A percentile compares a stretch with the other conserved stretches of the same genome.
phyloP scores from a whole-genome alignment of 495 filamentous ascomycete genomes.

The Aspergillus kassunensis region DNA sequence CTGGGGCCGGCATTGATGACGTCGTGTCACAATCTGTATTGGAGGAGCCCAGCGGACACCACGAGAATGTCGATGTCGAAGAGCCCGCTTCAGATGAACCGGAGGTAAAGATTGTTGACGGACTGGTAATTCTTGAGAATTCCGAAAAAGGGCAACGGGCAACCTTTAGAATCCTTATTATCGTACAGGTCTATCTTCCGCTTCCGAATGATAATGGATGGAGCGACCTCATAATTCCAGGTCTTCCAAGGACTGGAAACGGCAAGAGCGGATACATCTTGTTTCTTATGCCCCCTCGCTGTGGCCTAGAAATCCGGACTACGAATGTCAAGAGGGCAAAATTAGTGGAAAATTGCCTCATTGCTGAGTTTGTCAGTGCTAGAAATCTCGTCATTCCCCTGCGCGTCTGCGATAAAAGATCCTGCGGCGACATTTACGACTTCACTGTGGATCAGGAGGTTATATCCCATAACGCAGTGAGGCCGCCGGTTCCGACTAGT shows the following conservation, averaged over 20 bases:
- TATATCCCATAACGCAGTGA: slow-evolving; percentile 7
- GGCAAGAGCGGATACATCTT: slow-evolving; percentile 28
- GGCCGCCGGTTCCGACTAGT: neutral
- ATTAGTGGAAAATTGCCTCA: slow-evolving; percentile 30
- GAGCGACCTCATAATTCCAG: slow-evolving; percentile 28
- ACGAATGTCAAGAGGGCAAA: slow-evolving; percentile 24
- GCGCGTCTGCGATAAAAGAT: slow-evolving; percentile 25
- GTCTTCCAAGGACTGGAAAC: slow-evolving; percentile 24
- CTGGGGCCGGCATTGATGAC: neutral
- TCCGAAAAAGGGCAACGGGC: slow-evolving; percentile 10
- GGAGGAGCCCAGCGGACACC: neutral
- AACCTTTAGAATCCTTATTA: slow-evolving; percentile 23
- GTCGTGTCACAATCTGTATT: neutral
- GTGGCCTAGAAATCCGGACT: slow-evolving; percentile 35
- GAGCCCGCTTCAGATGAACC: slow-evolving; percentile 9
- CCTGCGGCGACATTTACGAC: slow-evolving; percentile 30
- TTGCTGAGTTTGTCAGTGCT: slow-evolving; percentile 27
- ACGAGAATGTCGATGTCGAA: neutral
- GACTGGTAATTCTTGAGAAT: slow-evolving; percentile 21
- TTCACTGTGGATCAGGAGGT: slow-evolving; percentile 33
- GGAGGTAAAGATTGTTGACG: slow-evolving; percentile 18
- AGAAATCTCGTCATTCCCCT: slow-evolving; percentile 27
- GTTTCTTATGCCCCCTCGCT: slow-evolving; percentile 25
- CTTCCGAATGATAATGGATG: slow-evolving; percentile 24
- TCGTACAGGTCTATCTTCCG: slow-evolving; percentile 15